A percentile compares a stretch with the other conserved stretches of the same genome.
phyloP scores from a whole-genome alignment of 73 alveolate genomes.

The Uronychia setigera region DNA sequence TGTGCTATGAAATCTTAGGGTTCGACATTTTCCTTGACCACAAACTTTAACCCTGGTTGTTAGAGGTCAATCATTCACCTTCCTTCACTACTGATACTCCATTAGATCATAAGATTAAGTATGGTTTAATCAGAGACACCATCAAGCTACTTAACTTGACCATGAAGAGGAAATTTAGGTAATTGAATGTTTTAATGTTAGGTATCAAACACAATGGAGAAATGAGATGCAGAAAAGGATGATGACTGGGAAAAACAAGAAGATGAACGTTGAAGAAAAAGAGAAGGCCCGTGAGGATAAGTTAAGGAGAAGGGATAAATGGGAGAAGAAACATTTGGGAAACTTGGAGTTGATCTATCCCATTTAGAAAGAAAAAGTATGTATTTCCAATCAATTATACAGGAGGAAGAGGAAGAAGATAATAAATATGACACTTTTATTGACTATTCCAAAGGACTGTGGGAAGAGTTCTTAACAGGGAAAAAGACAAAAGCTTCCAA shows the following conservation, averaged over 20 bases:
- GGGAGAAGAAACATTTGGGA: constrained; percentile 24
- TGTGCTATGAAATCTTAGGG: constrained; percentile 63
- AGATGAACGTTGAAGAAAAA: constrained; percentile 25
- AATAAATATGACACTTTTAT: background rate
- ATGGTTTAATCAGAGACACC: constrained; percentile 44
- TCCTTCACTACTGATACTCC: constrained; percentile 57
- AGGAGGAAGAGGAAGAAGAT: background rate
- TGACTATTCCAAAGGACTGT: background rate
- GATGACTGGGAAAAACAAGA: constrained; percentile 28
- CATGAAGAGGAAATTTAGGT: background rate
- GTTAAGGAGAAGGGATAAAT: background rate
- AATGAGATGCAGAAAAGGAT: constrained; percentile 21
- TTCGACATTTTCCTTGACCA: constrained; percentile 55
- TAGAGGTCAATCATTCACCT: constrained; percentile 64
- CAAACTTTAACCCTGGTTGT: constrained; percentile 42
- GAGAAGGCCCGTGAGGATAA: constrained; percentile 3
- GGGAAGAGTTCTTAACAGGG: constrained; percentile 6
- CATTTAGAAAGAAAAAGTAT: no score
- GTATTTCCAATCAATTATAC: no score
- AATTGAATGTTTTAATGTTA: background rate
- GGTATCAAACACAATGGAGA: background rate
- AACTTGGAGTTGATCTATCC: constrained; percentile 35
- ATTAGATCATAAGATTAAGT: constrained; percentile 47
- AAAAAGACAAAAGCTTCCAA: background rate
- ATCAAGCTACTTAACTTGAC: constrained; percentile 26